Percentiles rank a stretch among this genome's conserved stretches.
Conservation (phyloP, 1,284 basidiomycete species). For the Microstroma glucosiphilum region DNA sequence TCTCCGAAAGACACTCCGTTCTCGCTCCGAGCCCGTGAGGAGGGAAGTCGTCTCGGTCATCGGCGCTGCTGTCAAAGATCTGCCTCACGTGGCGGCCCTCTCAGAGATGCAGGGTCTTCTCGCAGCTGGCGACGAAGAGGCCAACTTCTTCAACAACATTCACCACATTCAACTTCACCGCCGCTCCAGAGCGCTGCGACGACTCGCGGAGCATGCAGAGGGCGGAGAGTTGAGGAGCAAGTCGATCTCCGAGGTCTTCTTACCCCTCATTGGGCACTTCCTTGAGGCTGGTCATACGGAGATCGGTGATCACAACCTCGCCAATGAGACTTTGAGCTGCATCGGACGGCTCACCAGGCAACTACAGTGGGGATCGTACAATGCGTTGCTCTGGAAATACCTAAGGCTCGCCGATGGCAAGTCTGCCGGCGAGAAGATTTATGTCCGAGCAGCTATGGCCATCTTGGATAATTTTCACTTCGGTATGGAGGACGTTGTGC, state of each 20-base stretch:
- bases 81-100: constrained; percentile 59
- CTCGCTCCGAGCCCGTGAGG: constrained; percentile 80
- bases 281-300: constrained; percentile 56
- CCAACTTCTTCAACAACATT: constrained; percentile 94
- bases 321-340: constrained; percentile 79
- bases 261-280: constrained; percentile 80
- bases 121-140: constrained; percentile 87
- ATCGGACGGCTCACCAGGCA: constrained; percentile 35
- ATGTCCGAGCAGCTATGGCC: constrained; percentile 77
- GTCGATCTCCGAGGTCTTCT: constrained; percentile 73
- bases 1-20: constrained; percentile 72
- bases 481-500: constrained; percentile 27
- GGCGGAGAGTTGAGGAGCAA: constrained; percentile 65
- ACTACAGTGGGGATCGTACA: constrained; percentile 73
- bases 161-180: constrained; percentile 91
- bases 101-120: constrained; percentile 75
- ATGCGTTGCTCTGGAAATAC: constrained; percentile 73
- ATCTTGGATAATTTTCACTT: constrained; percentile 92
- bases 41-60: constrained; percentile 77
- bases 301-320: constrained; percentile 73
- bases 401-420: constrained; percentile 68
- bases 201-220: constrained; percentile 75
- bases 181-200: constrained; percentile 75
- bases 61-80: constrained; percentile 63
- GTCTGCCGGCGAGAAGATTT: constrained; percentile 70